Evolutionary conservation across 306 rosid genomes (phyloP), one percentile per base, ranked within the genome.

Genomic region (Lotus japonicus): DNA sequence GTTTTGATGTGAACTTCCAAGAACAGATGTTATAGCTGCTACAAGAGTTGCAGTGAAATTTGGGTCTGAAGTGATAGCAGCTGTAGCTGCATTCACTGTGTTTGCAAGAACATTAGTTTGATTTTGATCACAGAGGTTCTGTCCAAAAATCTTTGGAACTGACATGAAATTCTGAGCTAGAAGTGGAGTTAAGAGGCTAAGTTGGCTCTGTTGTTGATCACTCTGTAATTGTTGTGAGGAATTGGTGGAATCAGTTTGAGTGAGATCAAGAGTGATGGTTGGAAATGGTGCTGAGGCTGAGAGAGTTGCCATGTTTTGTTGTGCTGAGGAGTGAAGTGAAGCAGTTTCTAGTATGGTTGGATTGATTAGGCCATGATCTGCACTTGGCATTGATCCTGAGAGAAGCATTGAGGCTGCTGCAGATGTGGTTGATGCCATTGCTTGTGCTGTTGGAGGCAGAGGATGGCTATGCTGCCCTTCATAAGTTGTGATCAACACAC

Each of bases 401-500:
- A 89, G 90, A 6, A 89, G 68, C 90, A 84, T 86, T 3, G 96
- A 86, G 7, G 90, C 92, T 0, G 92, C 88, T 4, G 90, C 83
- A 6, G 96, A 82, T 4, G 96, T 89, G 2, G 92, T 81, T 0
- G 90, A 83, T 13, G 87, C 90, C 96, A 86, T 89, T 9, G 87
- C 71, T 70, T 81, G 59, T 2, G 96, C 92, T 2, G 90, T 80
- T 0, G 88, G 90, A 48, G 96, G 92, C n/a, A 89, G 90, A 18
- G 90, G 88, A 52, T 89, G 96, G 70, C 77, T 89, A 76, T 89
- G 96, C 2, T 83, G 86, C 0, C 96, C 96, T 81, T 89, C 96
- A 21, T 89, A 89, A 23, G 96, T 89, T 0, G 92, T 86, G 1
- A 79, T 84, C 26, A 89, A 70, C 31, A 89, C 75, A 12, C 87